Percentiles rank a stretch among this genome's conserved stretches.
Conservation (phyloP, 73 alveolate species). For the Paramecium sonneborni region DNA sequence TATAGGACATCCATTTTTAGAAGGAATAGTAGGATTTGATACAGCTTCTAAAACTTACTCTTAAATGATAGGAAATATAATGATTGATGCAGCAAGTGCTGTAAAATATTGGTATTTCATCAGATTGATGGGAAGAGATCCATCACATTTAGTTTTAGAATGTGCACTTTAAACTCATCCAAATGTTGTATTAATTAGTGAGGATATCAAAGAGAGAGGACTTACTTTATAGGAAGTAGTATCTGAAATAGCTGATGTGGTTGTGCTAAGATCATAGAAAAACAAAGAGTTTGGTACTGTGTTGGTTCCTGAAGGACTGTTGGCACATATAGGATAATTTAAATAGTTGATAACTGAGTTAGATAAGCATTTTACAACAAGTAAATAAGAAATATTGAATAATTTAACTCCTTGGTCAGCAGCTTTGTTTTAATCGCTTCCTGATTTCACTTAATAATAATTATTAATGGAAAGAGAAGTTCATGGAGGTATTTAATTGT, state of each 20-base stretch:
- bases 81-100: conserved; percentile 88
- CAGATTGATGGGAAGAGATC: conserved; percentile 91
- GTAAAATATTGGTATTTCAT: conserved; percentile 92
- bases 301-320: conserved; percentile 86
- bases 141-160: conserved; percentile 91
- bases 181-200: conserved; percentile 78
- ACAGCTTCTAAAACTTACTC: conserved; percentile 86
- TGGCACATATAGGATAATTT: conserved; percentile 80
- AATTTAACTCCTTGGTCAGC: conserved; percentile 77
- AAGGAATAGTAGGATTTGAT: conserved; percentile 87
- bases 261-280: conserved; percentile 71
- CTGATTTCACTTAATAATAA: conserved; percentile 84
- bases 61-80: conserved; percentile 82
- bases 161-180: conserved; percentile 91
- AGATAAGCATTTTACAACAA: conserved; percentile 54
- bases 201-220: conserved; percentile 75
- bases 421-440: conserved; percentile 78
- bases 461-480: conserved; percentile 78
- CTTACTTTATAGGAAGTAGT: conserved; percentile 77
- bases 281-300: conserved; percentile 81
- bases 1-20: conserved; percentile 77
- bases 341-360: conserved; percentile 76
- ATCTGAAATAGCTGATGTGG: conserved; percentile 72
- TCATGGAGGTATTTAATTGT: conserved; percentile 82
- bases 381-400: conserved; percentile 58